Evolutionary conservation across 2,329 filamentous ascomycete species (phyloP), one percentile per base, ranked within the genome.

Genomic region (Talaromyces sp.): DNA sequence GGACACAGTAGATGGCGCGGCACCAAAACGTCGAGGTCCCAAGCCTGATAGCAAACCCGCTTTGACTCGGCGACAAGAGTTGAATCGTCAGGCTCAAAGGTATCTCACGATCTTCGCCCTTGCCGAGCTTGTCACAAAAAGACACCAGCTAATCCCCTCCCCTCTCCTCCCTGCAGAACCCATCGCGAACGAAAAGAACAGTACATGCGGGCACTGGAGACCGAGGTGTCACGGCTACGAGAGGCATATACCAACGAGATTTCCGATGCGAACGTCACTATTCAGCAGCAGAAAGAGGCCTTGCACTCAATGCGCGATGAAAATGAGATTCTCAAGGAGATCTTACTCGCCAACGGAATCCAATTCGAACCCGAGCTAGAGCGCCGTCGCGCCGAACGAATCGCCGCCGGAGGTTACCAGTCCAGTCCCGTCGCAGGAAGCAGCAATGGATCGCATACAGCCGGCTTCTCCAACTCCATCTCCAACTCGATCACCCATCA

Each of bases 41-140:
- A 97, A 97, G 71, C 94, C 94, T 17, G 94, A 97, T 72, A 95
- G 89, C 78, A 97, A 96, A 70, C 94, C 94, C 16, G 93, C 94
- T 40, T 77, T 96, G 65, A 97, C 93, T 17, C 83, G 93, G 57
- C 85, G 93, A 59, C 94, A 97, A 70, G 93, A 97, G 73, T 78
- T 97, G 56, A 97, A 97, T 70, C 85, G 94, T 58, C 93, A 97
- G 76, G 94, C 94, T 27, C 94, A 97, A 74, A 88, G 92, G 92
- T 95, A 84, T n/a, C 32, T 35, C 29, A 32, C 13, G 29, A 32
- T 3, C 14, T 11, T 32, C 29, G 7, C 10, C 17, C 14, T 3
- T n/a, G n/a, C n/a, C n/a, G n/a, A n/a, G n/a, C n/a, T n/a, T n/a
- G n/a, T n/a, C n/a, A n/a, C n/a, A n/a, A n/a, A n/a, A n/a, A n/a